Evolutionary conservation across 2,329 filamentous ascomycete genomes (phyloP).

Genomic region (Cytospora chrysosperma): DNA sequence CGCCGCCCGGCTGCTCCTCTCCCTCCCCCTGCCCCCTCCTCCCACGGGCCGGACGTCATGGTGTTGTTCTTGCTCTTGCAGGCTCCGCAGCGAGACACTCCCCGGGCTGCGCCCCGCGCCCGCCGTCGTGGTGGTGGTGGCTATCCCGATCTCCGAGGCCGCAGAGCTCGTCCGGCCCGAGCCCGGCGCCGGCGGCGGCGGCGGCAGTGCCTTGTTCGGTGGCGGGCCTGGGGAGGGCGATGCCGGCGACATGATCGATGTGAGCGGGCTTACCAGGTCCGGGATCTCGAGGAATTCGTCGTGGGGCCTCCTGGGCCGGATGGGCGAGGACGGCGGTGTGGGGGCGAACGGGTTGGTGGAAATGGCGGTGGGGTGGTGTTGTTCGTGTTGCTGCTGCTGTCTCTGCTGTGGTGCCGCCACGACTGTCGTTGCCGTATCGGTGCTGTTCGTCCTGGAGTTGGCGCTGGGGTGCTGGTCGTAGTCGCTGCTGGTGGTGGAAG

Average conservation of each 20-base stretch:
- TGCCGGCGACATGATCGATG: not conserved
- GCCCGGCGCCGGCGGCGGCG: slow-evolving; percentile 12
- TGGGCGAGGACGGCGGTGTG: slow-evolving; percentile 33
- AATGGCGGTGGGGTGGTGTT: not conserved
- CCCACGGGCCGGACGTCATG: not conserved
- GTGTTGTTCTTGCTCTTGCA: not conserved
- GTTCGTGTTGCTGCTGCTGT: not conserved
- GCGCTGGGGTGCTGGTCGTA: slow-evolving; percentile 14
- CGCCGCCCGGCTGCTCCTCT: too few relatives aligned
- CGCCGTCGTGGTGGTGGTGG: not conserved
- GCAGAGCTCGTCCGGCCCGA: not conserved
- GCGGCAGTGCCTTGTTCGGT: slow-evolving; percentile 15
- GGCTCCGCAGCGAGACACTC: not conserved
- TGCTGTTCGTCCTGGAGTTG: slow-evolving; percentile 1
- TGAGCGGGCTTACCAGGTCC: slow-evolving; percentile 29
- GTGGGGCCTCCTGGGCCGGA: slow-evolving; percentile 37
- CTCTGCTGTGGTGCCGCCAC: not conserved
- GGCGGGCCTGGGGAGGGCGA: slow-evolving; percentile 13
- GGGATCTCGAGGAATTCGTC: slow-evolving; percentile 39
- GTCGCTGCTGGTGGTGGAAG: slow-evolving; percentile 19
- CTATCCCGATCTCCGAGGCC: slow-evolving; percentile 11
- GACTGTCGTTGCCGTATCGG: not conserved
- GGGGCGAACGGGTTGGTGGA: slow-evolving; percentile 3
- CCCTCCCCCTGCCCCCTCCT: not conserved
- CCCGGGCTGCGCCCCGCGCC: not conserved